Evolutionary conservation across 768 basidiomycete genomes (phyloP).

Genomic region (Podaxis sp.): DNA sequence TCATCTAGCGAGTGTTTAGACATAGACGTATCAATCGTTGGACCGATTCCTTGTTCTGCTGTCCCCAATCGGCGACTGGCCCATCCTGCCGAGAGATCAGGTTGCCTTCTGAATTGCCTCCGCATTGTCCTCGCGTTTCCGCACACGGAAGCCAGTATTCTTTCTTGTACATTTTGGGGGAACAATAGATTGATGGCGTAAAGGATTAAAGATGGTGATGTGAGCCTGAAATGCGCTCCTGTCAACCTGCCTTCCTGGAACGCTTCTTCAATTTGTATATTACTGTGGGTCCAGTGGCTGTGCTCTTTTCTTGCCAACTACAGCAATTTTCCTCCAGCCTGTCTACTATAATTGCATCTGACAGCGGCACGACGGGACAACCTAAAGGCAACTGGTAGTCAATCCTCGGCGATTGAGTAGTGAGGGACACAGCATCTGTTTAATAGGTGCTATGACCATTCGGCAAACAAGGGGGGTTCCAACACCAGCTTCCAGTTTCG

Average conservation of each 20-base stretch:
- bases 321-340: background rate
- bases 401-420: background rate
- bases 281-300: slow-evolving; percentile 28
- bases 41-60: background rate
- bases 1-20: background rate
- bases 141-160: background rate
- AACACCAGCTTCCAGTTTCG: background rate
- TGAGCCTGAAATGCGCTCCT: background rate
- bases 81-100: background rate
- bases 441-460: background rate
- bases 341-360: background rate
- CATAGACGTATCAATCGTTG: background rate
- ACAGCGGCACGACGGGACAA: background rate
- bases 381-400: background rate
- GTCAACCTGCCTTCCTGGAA: slow-evolving; percentile 6
- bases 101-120: background rate
- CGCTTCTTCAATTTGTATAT: slow-evolving; percentile 19
- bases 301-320: slow-evolving; percentile 2
- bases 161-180: slow-evolving; percentile 14
- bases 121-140: background rate
- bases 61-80: background rate
- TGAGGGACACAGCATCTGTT: background rate
- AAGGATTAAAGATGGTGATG: slow-evolving; percentile 13
- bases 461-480: slow-evolving; percentile 5
- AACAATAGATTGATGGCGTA: slow-evolving; percentile 21